phyloP scores from a whole-genome alignment of 2,329 filamentous ascomycete genomes.

The Penicillium sp. region DNA sequence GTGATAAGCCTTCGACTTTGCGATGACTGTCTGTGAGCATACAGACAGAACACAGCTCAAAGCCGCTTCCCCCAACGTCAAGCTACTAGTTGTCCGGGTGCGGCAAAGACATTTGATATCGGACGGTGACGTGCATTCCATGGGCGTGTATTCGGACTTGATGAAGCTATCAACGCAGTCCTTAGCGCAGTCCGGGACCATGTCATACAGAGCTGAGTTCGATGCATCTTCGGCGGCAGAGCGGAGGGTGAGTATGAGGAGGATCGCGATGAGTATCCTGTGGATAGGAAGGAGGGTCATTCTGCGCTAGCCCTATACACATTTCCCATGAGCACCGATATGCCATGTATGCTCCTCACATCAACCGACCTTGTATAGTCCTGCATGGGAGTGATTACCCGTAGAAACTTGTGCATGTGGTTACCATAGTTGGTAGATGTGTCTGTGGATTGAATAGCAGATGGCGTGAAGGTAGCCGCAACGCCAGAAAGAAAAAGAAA shows the following conservation, averaged over 20 bases:
- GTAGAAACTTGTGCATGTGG: conserved; percentile 19
- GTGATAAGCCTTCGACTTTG: conserved; percentile 45
- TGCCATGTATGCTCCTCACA: background rate
- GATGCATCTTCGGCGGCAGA: conserved; percentile 20
- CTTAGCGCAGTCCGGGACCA: conserved; percentile 59
- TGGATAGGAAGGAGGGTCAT: conserved; percentile 32
- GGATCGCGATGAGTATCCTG: conserved; percentile 24
- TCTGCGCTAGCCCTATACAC: conserved; percentile 28
- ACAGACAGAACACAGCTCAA: conserved; percentile 62
- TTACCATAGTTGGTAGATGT: conserved; percentile 23
- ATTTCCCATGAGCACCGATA: conserved; percentile 14
- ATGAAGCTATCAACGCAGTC: conserved; percentile 64
- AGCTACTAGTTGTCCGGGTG: conserved; percentile 56
- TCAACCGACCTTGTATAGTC: conserved; percentile 17
- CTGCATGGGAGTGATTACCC: conserved; percentile 22
- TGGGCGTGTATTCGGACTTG: conserved; percentile 53
- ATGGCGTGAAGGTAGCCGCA: background rate
- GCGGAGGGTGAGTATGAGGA: conserved; percentile 21
- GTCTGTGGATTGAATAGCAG: background rate
- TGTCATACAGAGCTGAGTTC: conserved; percentile 33
- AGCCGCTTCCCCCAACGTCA: conserved; percentile 69
- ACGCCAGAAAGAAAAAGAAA: conserved; percentile 6
- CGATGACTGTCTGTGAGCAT: conserved; percentile 50
- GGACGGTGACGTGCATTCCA: conserved; percentile 39
- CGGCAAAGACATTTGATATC: conserved; percentile 64